Conservation (phyloP, 306 rosid species). For the Begonia fuchsioides region DNA sequence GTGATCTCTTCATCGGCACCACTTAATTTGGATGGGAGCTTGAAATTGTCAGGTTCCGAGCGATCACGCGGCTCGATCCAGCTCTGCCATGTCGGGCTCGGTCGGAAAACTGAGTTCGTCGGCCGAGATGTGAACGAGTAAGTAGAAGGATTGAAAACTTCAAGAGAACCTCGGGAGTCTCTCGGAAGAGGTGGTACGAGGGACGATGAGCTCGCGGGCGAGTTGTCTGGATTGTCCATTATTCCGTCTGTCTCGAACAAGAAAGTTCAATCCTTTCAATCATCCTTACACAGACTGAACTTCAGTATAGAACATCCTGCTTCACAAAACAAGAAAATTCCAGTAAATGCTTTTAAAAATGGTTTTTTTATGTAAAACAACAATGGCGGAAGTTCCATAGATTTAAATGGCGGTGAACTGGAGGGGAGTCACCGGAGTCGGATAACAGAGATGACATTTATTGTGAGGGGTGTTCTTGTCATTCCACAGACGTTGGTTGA, state of each 20-base stretch:
- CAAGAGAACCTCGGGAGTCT: conserved; percentile 81
- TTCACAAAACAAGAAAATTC: no score
- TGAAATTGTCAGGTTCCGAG: conserved; percentile 11
- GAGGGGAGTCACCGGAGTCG: no score
- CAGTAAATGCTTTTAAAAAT: no score
- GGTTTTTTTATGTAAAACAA: no score
- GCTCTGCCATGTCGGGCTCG: conserved; percentile 32
- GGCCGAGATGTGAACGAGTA: conserved; percentile 9
- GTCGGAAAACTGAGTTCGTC: conserved; percentile 13
- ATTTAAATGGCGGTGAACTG: no score
- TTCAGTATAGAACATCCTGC: no score
- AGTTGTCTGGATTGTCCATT: conserved; percentile 31
- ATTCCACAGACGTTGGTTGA: no score
- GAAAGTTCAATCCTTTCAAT: no score
- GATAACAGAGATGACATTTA: no score
- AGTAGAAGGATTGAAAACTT: conserved; percentile 66
- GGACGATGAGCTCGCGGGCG: conserved; percentile 22
- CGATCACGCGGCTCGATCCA: conserved; percentile 25
- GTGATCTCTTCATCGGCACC: conserved; percentile 27
- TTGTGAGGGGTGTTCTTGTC: no score
- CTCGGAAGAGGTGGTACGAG: conserved; percentile 32
- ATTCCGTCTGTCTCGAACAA: neutral
- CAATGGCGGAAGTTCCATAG: no score
- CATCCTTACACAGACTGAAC: no score
- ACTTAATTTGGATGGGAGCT: conserved; percentile 9